phyloP scores from a whole-genome alignment of 1,139 yeast species.

The Kazachstania sp. region DNA sequence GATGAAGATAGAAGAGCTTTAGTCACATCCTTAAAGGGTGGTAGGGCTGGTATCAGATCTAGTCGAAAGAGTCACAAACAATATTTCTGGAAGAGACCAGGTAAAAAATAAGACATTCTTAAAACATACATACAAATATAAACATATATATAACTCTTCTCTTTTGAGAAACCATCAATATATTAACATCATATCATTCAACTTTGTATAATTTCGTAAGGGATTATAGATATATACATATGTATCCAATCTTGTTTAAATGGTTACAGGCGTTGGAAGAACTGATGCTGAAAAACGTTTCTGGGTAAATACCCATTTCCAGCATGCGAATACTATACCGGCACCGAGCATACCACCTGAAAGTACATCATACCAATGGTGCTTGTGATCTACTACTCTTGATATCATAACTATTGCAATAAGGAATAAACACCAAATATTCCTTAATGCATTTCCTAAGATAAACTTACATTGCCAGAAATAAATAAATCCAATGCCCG shows the following conservation, averaged over 20 bases:
- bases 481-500: conserved; percentile 22
- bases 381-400: conserved; percentile 26
- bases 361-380: conserved; percentile 28
- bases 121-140: not conserved
- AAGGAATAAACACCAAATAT: conserved; percentile 23
- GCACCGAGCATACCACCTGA: conserved; percentile 20
- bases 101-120: conserved; percentile 8
- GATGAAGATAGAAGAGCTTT: conserved; percentile 60
- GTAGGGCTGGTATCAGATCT: conserved; percentile 67
- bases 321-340: conserved; percentile 8
- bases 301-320: conserved; percentile 11
- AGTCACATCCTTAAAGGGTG: conserved; percentile 73
- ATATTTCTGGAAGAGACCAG: conserved; percentile 75
- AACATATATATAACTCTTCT: not conserved
- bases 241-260: not conserved
- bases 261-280: conserved; percentile 5
- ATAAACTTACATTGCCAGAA: conserved; percentile 20
- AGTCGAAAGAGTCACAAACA: conserved; percentile 94
- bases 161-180: not conserved
- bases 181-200: not conserved
- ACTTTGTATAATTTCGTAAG: not conserved
- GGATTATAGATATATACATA: not conserved
- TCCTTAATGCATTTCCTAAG: conserved; percentile 11
- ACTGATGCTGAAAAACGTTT: not conserved
- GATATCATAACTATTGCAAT: conserved; percentile 24